Conservation (phyloP, 2,329 filamentous ascomycete species). For the Pseudocercospora fijiensis region DNA sequence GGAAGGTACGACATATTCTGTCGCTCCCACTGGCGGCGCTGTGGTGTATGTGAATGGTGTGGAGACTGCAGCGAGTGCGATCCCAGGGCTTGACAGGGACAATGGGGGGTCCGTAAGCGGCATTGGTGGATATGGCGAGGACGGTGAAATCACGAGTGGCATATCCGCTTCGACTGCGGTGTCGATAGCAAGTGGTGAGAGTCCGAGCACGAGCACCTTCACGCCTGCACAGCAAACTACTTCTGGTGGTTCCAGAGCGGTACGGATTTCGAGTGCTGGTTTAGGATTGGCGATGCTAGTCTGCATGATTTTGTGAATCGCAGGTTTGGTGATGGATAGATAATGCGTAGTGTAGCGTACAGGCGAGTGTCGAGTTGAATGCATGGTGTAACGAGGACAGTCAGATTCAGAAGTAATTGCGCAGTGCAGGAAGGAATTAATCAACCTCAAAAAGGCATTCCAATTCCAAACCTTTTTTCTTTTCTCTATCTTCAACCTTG, state of each 20-base stretch:
- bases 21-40: constrained; percentile 3
- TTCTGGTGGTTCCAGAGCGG: neutral
- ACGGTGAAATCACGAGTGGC: neutral
- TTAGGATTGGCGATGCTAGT: neutral
- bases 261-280: neutral
- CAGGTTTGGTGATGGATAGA: neutral
- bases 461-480: no score
- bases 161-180: neutral
- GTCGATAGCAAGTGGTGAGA: neutral
- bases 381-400: neutral
- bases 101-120: neutral
- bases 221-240: neutral
- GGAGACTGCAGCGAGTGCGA: neutral
- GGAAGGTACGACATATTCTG: constrained; percentile 10
- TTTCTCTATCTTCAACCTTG: neutral
- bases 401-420: neutral
- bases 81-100: neutral
- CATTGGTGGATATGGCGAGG: neutral
- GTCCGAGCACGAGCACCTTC: neutral
- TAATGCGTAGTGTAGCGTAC: no score
- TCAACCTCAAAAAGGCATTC: neutral
- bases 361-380: no score
- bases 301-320: neutral
- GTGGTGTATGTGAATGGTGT: constrained; percentile 6
- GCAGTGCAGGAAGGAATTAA: no score